Evolutionary conservation across 2,329 filamentous ascomycete species (phyloP).

Genomic region (Ascochyta pisi): DNA sequence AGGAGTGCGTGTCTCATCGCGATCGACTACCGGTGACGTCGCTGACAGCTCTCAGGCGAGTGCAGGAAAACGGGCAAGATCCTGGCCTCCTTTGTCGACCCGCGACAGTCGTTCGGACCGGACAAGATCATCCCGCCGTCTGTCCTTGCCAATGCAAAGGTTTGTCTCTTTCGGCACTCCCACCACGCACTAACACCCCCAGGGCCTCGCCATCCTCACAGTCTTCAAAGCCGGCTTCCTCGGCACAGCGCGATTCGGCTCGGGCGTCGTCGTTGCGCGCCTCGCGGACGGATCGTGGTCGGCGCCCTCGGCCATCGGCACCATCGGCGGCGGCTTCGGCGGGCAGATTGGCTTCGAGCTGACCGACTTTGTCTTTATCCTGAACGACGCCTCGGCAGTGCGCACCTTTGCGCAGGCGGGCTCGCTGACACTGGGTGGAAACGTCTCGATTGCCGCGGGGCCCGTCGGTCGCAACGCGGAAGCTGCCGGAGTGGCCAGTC

Average conservation of each 20-base stretch:
- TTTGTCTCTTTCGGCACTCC: conserved; percentile 55
- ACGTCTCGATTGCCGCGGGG: conserved; percentile 93
- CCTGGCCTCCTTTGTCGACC: conserved; percentile 91
- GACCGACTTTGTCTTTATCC: conserved; percentile 96
- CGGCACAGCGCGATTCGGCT: conserved; percentile 81
- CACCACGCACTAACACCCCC: conserved; percentile 33
- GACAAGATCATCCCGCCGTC: conserved; percentile 96
- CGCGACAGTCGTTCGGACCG: conserved; percentile 88
- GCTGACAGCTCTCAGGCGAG: conserved; percentile 71
- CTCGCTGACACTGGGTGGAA: conserved; percentile 90
- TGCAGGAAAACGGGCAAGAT: conserved; percentile 98
- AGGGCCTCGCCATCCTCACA: conserved; percentile 82
- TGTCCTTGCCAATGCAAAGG: conserved; percentile 86
- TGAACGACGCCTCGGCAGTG: conserved; percentile 89
- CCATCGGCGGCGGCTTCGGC: conserved; percentile 80
- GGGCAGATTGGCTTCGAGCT: conserved; percentile 88
- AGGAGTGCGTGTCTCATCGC: conserved; percentile 52
- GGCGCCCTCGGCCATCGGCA: conserved; percentile 80
- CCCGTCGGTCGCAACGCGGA: conserved; percentile 95
- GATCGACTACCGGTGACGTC: conserved; percentile 32
- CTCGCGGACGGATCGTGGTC: conserved; percentile 81
- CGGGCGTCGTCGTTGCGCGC: conserved; percentile 80
- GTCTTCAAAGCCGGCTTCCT: conserved; percentile 89
- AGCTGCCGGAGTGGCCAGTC: conserved; percentile 89
- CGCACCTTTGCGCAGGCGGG: conserved; percentile 93